Evolutionary conservation across 805 yeast genomes (phyloP), one percentile per base, ranked within the genome.

Genomic region (Saccharomycopsis olivae): DNA sequence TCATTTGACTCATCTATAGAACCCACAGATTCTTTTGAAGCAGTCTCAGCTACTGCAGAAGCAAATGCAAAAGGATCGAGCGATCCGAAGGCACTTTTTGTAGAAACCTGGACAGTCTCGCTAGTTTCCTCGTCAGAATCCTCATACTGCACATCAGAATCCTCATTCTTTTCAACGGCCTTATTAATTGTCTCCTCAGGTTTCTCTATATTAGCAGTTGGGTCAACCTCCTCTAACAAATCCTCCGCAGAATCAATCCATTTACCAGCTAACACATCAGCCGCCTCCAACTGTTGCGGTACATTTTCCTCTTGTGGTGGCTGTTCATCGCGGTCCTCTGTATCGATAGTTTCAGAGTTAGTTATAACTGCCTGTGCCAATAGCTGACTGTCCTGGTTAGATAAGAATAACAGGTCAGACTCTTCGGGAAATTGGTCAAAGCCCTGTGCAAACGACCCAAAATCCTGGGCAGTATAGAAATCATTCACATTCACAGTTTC

Each of bases 21-120:
- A 38, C 16, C 24, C 11, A 14, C 25, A 36, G 18, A 6, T n/a
- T 36, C 24, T 36, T 16, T 29, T 29, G 34, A n/a, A 18, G 35
- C 17, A 29, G 24, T 33, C 11, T 17, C 11, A 4, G 38, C 17
- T 11, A 34, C 36, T 17, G 23, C 18, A 16, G 19, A 18, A 19
- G 36, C 17, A 16, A 41, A 41, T 21, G 15, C 34, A 15, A 41
- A 36, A 20, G 44, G 44, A 33, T 41, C 33, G 15, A 41, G 36
- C 3, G 29, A 16, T 11, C 40, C 44, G 36, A 41, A 41, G 3
- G 29, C n/a, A 39, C 15, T 33, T n/a, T n/a, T n/a, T n/a, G n/a
- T n/a, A n/a, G n/a, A n/a, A n/a, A n/a, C n/a, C n/a, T n/a, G n/a
- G n/a, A n/a, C n/a, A n/a, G n/a, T n/a, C n/a, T n/a, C n/a, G 18